These are phyloP conservation scores for Leucaena leucocephala DNA, from an alignment of 306 rosid genomes.

Conservation along the genomic window DNA sequence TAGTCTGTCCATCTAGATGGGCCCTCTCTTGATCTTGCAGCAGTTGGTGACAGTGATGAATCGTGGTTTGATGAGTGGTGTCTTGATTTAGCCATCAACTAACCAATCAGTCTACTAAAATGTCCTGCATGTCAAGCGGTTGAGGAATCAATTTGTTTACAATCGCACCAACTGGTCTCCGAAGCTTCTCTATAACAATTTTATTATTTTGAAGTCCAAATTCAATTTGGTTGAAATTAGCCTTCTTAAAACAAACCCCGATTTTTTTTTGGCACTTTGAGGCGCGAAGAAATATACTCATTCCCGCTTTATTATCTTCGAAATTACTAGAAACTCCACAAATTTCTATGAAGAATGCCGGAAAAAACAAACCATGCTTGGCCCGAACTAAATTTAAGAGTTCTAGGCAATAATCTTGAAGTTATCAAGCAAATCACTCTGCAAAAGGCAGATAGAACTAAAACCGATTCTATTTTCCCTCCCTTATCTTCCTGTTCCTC, in stretches of 20 bases:
- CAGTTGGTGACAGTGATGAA: slow-evolving; percentile 75
- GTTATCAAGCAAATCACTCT: slow-evolving; percentile 20
- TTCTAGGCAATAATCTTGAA: slow-evolving; percentile 24
- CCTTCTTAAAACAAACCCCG: slow-evolving; percentile 4
- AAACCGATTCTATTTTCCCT: slow-evolving; percentile 37
- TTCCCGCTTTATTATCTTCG: slow-evolving; percentile 23
- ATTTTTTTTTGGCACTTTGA: not conserved
- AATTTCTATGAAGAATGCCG: not conserved
- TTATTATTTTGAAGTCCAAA: slow-evolving; percentile 14
- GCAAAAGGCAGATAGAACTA: slow-evolving; percentile 8
- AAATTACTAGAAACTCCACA: slow-evolving; percentile 10
- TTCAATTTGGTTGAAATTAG: slow-evolving; percentile 1
- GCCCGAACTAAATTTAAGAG: slow-evolving; percentile 25
- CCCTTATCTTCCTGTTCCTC: slow-evolving; percentile 3
- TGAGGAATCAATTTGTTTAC: slow-evolving; percentile 33
- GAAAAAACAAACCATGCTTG: not conserved
- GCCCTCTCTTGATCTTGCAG: slow-evolving; percentile 78
- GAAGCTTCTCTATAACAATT: slow-evolving; percentile 15
- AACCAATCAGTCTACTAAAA: slow-evolving; percentile 16
- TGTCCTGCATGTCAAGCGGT: slow-evolving; percentile 47
- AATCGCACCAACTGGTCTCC: slow-evolving; percentile 23
- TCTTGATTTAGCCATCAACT: slow-evolving; percentile 73
- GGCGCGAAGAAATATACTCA: not conserved
- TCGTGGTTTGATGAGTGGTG: slow-evolving; percentile 66
- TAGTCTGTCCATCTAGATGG: slow-evolving; percentile 95